phyloP scores from a whole-genome alignment of 139 green algal genomes.

The Monoraphidium neglectum region DNA sequence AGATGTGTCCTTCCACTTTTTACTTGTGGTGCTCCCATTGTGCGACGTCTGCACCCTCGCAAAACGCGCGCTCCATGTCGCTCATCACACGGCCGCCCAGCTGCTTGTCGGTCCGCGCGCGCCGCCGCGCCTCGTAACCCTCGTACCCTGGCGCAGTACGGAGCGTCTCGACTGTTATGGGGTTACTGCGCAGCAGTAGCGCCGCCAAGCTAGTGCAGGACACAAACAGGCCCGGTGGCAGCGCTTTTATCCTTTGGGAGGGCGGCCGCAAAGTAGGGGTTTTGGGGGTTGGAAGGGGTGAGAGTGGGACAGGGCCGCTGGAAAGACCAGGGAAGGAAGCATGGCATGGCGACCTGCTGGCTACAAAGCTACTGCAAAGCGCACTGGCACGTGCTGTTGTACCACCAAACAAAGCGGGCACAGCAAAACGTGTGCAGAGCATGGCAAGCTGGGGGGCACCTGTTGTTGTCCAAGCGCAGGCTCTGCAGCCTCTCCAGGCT shows the following conservation, averaged over 20 bases:
- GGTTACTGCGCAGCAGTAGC: slow-evolving; percentile 59
- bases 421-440: background rate
- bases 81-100: slow-evolving; percentile 34
- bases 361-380: too few species aligned
- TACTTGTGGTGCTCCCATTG: slow-evolving; percentile 24
- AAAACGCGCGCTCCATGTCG: slow-evolving; percentile 24
- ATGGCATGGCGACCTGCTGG: too few species aligned
- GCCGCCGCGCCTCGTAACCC: slow-evolving; percentile 49
- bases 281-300: background rate
- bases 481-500: slow-evolving; percentile 13
- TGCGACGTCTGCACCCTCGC: slow-evolving; percentile 31
- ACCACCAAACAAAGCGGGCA: too few species aligned
- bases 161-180: slow-evolving; percentile 62
- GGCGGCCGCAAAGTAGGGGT: background rate
- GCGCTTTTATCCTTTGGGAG: slow-evolving; percentile 10
- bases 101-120: slow-evolving; percentile 59
- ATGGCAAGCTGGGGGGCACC: background rate
- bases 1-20: too few species aligned
- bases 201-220: slow-evolving; percentile 43
- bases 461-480: slow-evolving; percentile 24
- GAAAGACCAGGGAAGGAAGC: background rate
- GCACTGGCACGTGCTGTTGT: background rate
- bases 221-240: slow-evolving; percentile 44
- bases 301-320: background rate
- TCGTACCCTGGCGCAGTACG: slow-evolving; percentile 41